Base-by-base conservation (phyloP, 495 filamentous ascomycete species). In the Cladorrhinum samala region DNA sequence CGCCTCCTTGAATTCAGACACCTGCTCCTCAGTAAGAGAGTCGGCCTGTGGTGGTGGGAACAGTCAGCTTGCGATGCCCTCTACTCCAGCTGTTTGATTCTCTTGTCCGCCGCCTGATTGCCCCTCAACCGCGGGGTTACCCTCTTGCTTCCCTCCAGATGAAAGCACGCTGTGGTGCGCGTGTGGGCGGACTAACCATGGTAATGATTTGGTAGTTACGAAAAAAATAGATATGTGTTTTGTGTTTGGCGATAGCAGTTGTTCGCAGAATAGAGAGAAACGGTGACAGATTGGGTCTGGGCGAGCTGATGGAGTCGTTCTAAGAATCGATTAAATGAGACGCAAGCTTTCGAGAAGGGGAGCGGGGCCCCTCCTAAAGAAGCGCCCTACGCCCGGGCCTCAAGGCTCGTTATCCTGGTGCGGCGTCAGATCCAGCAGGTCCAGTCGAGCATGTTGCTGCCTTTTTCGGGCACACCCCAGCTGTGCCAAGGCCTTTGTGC, bases 1-100 rank as follows among this genome's bases (percentile, higher is more conserved):
- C 43, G 93, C 93, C 78, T 98, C 94, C 86, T 97, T 98, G 77
- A 97, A 98, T 78, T 98, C 93, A 69, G 92, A 96, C 64, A 98
- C 92, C 82, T 98, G 93, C 75, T 98, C 93, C 80, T 97, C 93
- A 63, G 93, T 96, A 59, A 98, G 83, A 68, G 89, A 86, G 69
- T 94, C 89, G 69, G 89, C 89, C 89, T 93, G 66, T 63, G 50
- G 44, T 27, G 38, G 42, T 21, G 39, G 21, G 23, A 9, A 27
- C 51, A 13, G 64, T 65, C 50, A 66, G 66, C 52, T 60, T 48
- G 43, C 38, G n/a, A 54, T 50, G 43, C 24, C 43, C 46, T 54
- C 51, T 21, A 37, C 33, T 58, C 11, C 27, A 11, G 11, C 27
- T 33, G 11, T 33, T 23, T 47, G 24, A 45, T 45, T 47, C 20